Evolutionary conservation across 1,284 basidiomycete species (phyloP).

Genomic region (Ceratobasidium sp.): DNA sequence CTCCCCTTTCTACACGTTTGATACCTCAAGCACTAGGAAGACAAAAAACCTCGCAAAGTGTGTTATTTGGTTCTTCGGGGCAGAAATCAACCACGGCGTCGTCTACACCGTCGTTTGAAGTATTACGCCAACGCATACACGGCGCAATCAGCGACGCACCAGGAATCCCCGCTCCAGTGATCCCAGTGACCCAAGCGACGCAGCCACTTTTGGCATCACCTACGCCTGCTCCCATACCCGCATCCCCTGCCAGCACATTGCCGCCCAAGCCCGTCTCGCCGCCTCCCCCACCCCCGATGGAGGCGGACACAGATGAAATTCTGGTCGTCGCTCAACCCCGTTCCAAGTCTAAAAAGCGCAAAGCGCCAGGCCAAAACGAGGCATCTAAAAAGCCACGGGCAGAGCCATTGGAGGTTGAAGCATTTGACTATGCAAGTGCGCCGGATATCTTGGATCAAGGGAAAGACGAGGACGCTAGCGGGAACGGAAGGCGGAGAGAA

Average conservation of each 20-base stretch:
- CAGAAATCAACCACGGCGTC: neutral
- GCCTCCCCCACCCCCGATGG: conserved; percentile 36
- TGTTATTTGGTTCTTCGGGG: conserved; percentile 13
- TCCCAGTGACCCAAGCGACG: neutral
- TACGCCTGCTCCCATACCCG: conserved; percentile 77
- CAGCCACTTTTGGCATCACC: conserved; percentile 57
- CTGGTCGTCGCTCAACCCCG: conserved; percentile 14
- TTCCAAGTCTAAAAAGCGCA: conserved; percentile 40
- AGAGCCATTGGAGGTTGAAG: conserved; percentile 51
- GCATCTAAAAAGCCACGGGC: conserved; percentile 36
- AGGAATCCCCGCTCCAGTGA: neutral
- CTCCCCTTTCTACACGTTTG: neutral
- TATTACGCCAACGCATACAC: conserved; percentile 21
- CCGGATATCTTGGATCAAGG: conserved; percentile 79
- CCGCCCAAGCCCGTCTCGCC: conserved; percentile 51
- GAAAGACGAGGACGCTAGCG: conserved; percentile 46
- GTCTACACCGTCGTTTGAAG: conserved; percentile 14
- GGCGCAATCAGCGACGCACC: conserved; percentile 31
- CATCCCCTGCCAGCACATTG: conserved; percentile 61
- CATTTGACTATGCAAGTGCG: conserved; percentile 76
- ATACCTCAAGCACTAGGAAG: neutral
- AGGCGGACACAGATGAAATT: conserved; percentile 41
- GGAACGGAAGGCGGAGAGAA: conserved; percentile 52
- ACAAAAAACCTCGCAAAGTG: conserved; percentile 25
- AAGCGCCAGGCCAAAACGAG: conserved; percentile 1